A percentile compares a stretch with the other conserved stretches of the same genome.
Evolutionary conservation across 1,284 basidiomycete species (phyloP).

Genomic region (Ustilago curta): DNA sequence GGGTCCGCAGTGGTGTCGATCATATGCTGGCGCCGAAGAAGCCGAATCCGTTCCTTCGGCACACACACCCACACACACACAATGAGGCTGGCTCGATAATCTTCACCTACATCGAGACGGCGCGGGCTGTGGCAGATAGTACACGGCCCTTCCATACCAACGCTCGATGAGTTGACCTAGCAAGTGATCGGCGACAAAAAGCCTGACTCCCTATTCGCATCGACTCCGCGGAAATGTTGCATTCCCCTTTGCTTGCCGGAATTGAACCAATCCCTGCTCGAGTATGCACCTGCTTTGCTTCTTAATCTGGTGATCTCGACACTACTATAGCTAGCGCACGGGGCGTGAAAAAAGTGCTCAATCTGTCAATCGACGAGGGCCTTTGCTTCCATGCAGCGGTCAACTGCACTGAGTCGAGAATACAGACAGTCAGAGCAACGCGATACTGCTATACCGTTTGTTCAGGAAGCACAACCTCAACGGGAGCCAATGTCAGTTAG

Average conservation of each 20-base stretch:
- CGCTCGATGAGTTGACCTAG: background rate
- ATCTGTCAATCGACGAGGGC: background rate
- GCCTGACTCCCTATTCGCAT: too few species aligned
- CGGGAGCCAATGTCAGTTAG: too few species aligned
- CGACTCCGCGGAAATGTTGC: too few species aligned
- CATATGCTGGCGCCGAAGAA: background rate
- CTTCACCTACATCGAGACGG: too few species aligned
- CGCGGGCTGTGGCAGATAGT: too few species aligned
- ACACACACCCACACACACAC: background rate
- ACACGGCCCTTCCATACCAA: background rate
- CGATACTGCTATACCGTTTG: too few species aligned
- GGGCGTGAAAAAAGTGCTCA: background rate
- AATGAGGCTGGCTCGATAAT: background rate
- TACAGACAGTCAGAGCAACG: too few species aligned
- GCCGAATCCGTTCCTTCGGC: background rate
- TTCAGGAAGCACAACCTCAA: too few species aligned
- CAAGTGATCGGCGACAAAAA: too few species aligned
- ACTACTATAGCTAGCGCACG: background rate
- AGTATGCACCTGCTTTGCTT: background rate
- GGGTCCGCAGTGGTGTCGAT: slow-evolving; percentile 4
- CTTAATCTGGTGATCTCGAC: background rate
- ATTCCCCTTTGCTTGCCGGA: background rate
- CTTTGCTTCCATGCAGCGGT: background rate
- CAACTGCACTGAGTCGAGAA: background rate
- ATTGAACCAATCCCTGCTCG: background rate